phyloP scores from a whole-genome alignment of 2,329 filamentous ascomycete genomes.

The Claviceps africana region DNA sequence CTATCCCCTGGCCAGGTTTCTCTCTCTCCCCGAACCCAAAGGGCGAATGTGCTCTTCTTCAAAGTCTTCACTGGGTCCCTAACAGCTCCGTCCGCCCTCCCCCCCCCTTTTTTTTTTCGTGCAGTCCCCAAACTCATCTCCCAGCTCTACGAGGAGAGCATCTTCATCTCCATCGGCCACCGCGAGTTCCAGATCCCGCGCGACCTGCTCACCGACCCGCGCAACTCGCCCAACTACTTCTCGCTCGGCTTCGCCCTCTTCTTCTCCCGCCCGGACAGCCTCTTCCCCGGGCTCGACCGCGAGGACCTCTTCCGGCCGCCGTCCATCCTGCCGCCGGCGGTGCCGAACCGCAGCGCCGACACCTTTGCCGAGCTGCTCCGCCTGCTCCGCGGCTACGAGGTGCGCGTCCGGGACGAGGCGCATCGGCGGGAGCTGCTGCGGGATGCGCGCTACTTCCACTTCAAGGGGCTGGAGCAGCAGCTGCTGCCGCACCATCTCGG shows the following conservation, averaged over 20 bases:
- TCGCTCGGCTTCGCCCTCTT: constrained; percentile 79
- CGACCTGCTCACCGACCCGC: constrained; percentile 70
- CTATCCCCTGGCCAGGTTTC: neutral
- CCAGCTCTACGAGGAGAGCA: constrained; percentile 80
- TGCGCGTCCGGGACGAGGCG: constrained; percentile 59
- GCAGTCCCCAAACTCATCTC: constrained; percentile 77
- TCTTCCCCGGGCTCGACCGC: constrained; percentile 75
- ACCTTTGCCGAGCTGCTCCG: constrained; percentile 73
- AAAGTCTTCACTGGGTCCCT: too few species aligned
- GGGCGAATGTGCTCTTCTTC: too few species aligned
- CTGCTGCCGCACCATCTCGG: constrained; percentile 64
- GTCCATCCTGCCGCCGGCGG: constrained; percentile 67
- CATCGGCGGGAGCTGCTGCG: constrained; percentile 67
- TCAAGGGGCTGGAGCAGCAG: constrained; percentile 80
- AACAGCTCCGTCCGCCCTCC: too few species aligned
- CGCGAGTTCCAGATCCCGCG: constrained; percentile 81
- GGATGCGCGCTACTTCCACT: constrained; percentile 85
- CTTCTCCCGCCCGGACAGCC: constrained; percentile 64
- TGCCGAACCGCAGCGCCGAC: constrained; percentile 70
- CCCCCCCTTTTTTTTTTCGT: neutral
- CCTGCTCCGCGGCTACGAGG: constrained; percentile 68
- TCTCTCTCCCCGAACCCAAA: too few species aligned
- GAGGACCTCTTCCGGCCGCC: constrained; percentile 72
- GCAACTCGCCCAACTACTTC: constrained; percentile 94
- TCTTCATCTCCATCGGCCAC: constrained; percentile 82